phyloP scores from a whole-genome alignment of 1,139 yeast species.

The Arxiozyma bovina region DNA sequence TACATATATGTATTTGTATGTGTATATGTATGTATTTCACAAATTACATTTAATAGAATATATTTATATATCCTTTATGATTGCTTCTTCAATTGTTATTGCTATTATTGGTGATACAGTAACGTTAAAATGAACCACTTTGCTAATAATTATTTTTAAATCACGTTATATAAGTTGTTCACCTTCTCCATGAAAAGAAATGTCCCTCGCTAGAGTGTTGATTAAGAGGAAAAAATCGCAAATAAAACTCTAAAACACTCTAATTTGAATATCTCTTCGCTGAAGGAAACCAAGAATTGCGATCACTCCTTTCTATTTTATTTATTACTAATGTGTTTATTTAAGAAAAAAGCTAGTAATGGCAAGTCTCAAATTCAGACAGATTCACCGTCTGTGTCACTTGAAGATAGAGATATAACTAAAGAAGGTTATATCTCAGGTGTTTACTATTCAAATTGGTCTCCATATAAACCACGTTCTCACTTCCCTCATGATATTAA shows the following conservation, averaged over 20 bases:
- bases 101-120: neutral
- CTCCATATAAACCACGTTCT: constrained; percentile 50
- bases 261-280: neutral
- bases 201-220: neutral
- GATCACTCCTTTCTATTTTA: neutral
- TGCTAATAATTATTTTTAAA: neutral
- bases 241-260: neutral
- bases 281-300: no score
- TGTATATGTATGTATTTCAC: neutral
- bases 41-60: neutral
- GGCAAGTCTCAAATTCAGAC: neutral
- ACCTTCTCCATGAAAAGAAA: neutral
- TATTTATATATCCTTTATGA: neutral
- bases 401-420: neutral
- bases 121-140: neutral
- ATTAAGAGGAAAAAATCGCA: neutral
- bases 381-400: neutral
- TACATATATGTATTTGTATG: neutral
- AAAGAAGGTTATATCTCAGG: constrained; percentile 22
- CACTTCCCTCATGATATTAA: constrained; percentile 67
- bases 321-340: constrained; percentile 1
- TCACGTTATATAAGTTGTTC: neutral
- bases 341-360: neutral
- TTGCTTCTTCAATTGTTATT: neutral
- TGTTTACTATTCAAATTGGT: constrained; percentile 58